These are phyloP conservation scores for Podila verticillata DNA, from an alignment of 192 early-diverging fungal species.

Conservation along the genomic window DNA sequence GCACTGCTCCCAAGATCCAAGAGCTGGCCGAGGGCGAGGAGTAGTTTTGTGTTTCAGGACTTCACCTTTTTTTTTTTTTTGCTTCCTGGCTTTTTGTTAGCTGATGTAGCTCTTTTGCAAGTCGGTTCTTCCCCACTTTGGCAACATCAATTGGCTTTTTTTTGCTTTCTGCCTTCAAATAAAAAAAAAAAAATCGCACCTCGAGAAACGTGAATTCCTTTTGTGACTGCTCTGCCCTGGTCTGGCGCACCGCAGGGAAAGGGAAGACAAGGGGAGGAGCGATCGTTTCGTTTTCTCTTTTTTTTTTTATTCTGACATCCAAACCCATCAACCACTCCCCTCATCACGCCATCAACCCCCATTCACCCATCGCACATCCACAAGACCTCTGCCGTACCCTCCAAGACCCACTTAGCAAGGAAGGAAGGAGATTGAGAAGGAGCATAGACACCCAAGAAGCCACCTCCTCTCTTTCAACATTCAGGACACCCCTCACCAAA, in stretches of 20 bases:
- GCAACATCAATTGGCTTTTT: conserved; percentile 3
- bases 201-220: too few species aligned
- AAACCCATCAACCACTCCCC: too few species aligned
- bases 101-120: not conserved
- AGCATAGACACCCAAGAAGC: too few species aligned
- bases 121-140: not conserved
- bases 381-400: too few species aligned
- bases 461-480: too few species aligned
- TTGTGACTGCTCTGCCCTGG: too few species aligned
- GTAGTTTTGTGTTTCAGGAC: not conserved
- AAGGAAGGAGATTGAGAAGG: too few species aligned
- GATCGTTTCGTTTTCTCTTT: not conserved
- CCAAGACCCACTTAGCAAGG: too few species aligned
- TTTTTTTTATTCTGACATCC: not conserved
- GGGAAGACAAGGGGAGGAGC: not conserved
- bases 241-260: too few species aligned
- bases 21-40: conserved; percentile 47
- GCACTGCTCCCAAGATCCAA: conserved; percentile 47
- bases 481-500: not conserved
- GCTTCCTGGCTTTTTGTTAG: not conserved
- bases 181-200: not conserved
- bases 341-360: too few species aligned
- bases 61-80: not conserved
- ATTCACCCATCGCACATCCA: too few species aligned
- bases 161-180: not conserved